These are phyloP conservation scores for Kodamaea kakaduensis DNA, from an alignment of 805 yeast genomes.

Conservation along the genomic window DNA sequence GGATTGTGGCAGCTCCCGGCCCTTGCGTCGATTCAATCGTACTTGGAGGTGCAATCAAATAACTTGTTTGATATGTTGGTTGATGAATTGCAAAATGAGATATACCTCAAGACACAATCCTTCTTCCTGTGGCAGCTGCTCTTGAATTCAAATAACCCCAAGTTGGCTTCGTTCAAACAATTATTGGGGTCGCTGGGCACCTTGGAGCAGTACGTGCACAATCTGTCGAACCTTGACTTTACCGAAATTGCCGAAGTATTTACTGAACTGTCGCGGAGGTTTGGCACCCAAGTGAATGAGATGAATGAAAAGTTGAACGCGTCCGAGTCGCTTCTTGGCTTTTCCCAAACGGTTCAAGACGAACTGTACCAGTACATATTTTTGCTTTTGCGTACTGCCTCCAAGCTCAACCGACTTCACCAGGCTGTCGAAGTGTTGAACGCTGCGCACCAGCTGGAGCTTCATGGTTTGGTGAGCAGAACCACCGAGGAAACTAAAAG, in stretches of 20 bases:
- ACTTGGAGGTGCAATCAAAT: slow-evolving; percentile 53
- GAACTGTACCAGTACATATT: slow-evolving; percentile 52
- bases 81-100: slow-evolving; percentile 70
- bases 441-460: slow-evolving; percentile 56
- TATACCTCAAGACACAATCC: slow-evolving; percentile 47
- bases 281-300: slow-evolving; percentile 20
- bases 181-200: slow-evolving; percentile 32
- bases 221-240: slow-evolving; percentile 56
- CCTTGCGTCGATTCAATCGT: slow-evolving; percentile 46
- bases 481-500: slow-evolving; percentile 62
- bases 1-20: slow-evolving; percentile 58
- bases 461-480: slow-evolving; percentile 58
- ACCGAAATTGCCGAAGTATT: slow-evolving; percentile 43
- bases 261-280: slow-evolving; percentile 27
- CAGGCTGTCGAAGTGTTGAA: slow-evolving; percentile 52
- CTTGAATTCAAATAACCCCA: slow-evolving; percentile 28
- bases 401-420: slow-evolving; percentile 57
- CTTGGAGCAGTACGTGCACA: slow-evolving; percentile 52
- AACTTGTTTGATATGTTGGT: slow-evolving; percentile 64
- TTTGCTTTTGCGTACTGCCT: slow-evolving; percentile 51
- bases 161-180: slow-evolving; percentile 31
- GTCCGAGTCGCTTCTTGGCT: background rate
- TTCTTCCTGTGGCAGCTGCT: slow-evolving; percentile 20
- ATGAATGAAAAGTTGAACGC: slow-evolving; percentile 21
- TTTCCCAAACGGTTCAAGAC: slow-evolving; percentile 16